phyloP scores from a whole-genome alignment of 169 alveolate genomes.

The Plasmodium falciparum region DNA sequence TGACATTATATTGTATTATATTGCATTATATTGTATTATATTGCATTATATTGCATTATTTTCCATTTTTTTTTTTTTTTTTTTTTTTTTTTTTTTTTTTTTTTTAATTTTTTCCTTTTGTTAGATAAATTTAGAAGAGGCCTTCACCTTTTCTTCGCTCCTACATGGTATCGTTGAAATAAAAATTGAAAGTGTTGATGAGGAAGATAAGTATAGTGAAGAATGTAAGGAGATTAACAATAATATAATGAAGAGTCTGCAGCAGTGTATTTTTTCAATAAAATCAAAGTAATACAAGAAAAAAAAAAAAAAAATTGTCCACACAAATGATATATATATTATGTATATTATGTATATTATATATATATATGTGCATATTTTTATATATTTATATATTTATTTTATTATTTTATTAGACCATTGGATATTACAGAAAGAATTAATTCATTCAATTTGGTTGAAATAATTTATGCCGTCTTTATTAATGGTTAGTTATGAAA shows the following conservation, averaged over 20 bases:
- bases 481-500: conserved; percentile 22
- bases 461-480: conserved; percentile 37
- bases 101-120: background rate
- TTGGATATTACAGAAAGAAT: conserved; percentile 32
- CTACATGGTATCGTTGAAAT: conserved; percentile 58
- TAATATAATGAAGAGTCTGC: conserved; percentile 21
- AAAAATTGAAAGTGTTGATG: conserved; percentile 53
- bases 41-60: background rate
- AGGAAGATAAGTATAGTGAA: conserved; percentile 52
- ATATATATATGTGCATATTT: background rate
- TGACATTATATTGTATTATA: background rate
- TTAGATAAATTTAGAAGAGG: conserved; percentile 53
- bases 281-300: conserved; percentile 27
- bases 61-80: no score
- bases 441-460: conserved; percentile 34
- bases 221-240: conserved; percentile 18
- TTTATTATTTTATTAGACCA: conserved; percentile 2
- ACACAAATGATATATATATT: background rate
- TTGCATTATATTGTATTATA: background rate
- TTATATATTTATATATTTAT: background rate
- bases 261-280: conserved; percentile 49
- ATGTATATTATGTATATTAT: background rate
- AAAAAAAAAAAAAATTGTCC: background rate
- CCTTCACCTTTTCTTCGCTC: conserved; percentile 31
- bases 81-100: background rate